Conservation (phyloP, 768 basidiomycete species). For the Daedaleopsis nitida region DNA sequence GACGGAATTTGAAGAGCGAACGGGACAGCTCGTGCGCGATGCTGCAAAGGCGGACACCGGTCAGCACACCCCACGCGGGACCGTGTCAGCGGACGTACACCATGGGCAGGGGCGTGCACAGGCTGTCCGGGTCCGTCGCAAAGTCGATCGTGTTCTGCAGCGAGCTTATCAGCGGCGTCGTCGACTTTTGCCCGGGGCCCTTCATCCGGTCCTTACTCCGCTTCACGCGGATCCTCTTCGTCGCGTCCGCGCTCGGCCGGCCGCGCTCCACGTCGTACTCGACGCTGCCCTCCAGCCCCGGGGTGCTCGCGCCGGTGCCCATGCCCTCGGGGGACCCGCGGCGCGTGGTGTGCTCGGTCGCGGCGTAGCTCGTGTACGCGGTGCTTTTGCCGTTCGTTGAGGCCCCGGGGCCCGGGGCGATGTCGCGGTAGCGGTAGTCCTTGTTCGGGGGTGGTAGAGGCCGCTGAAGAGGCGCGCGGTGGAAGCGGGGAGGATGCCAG, state of each 20-base stretch:
- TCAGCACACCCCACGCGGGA: slow-evolving; percentile 2
- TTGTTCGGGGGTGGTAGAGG: slow-evolving; percentile 13
- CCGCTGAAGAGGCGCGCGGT: slow-evolving; percentile 47
- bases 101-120: slow-evolving; percentile 78
- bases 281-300: neutral
- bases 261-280: slow-evolving; percentile 13
- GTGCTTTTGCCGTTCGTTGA: slow-evolving; percentile 24
- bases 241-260: slow-evolving; percentile 26
- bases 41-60: slow-evolving; percentile 36
- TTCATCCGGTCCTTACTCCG: slow-evolving; percentile 62
- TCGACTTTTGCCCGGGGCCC: slow-evolving; percentile 29
- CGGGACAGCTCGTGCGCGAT: slow-evolving; percentile 82
- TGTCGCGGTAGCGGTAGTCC: slow-evolving; percentile 14
- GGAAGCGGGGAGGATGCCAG: slow-evolving; percentile 62
- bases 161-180: slow-evolving; percentile 64
- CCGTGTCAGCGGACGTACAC: slow-evolving; percentile 58
- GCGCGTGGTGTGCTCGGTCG: slow-evolving; percentile 23
- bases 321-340: slow-evolving; percentile 7
- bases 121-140: slow-evolving; percentile 54
- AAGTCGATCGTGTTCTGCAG: slow-evolving; percentile 60
- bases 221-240: slow-evolving; percentile 69
- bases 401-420: too few relatives aligned
- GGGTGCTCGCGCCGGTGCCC: neutral
- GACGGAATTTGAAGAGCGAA: slow-evolving; percentile 69
- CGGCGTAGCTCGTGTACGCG: slow-evolving; percentile 41